A percentile compares a stretch with the other conserved stretches of the same genome.
Evolutionary conservation across 805 yeast species (phyloP).

Genomic region (Suhomyces emberorum): DNA sequence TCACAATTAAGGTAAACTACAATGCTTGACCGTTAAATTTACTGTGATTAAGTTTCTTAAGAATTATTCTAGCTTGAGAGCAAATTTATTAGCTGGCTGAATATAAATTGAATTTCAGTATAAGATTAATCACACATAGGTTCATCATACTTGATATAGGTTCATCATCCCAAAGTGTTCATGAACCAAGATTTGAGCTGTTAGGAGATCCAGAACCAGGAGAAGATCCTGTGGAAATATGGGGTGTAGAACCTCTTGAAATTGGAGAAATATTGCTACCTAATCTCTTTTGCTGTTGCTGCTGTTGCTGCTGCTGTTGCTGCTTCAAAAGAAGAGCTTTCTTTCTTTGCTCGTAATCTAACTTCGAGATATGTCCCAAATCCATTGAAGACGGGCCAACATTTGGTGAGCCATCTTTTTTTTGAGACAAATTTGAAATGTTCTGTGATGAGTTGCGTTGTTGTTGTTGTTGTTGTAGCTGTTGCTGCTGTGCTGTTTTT

Average conservation of each 20-base stretch:
- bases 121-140: no score
- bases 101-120: no score
- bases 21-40: no score
- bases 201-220: slow-evolving; percentile 2
- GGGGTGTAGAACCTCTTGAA: slow-evolving; percentile 1
- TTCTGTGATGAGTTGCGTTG: slow-evolving; percentile 12
- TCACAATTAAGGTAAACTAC: no score
- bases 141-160: no score
- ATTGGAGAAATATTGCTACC: slow-evolving; percentile 4
- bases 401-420: neutral
- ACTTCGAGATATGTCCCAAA: slow-evolving; percentile 22
- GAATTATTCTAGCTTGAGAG: no score
- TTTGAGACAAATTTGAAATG: slow-evolving; percentile 11
- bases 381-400: slow-evolving; percentile 14
- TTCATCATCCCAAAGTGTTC: no score
- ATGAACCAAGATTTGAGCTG: no score
- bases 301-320: slow-evolving; percentile 23
- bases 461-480: slow-evolving; percentile 17
- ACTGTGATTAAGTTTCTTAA: no score
- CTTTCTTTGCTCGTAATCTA: slow-evolving; percentile 38
- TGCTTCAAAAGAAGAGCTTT: slow-evolving; percentile 32
- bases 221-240: slow-evolving; percentile 5
- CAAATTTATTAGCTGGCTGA: no score
- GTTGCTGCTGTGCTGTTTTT: slow-evolving; percentile 28
- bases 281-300: slow-evolving; percentile 21